phyloP scores from a whole-genome alignment of 345 rosid genomes.

The Zanthoxylum bungeanum region DNA sequence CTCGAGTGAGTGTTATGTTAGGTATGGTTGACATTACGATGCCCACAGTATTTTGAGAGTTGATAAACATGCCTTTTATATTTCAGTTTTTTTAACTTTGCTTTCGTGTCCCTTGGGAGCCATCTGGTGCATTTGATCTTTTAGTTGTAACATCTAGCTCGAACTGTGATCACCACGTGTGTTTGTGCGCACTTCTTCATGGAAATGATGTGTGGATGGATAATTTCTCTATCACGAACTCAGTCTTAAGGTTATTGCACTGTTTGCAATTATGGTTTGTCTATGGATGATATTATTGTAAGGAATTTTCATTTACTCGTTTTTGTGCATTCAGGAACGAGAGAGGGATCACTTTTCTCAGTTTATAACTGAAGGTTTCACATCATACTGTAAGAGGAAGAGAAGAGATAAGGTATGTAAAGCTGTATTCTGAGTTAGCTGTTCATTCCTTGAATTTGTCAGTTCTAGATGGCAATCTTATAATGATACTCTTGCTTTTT shows the following conservation, averaged over 20 bases:
- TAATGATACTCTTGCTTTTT: not conserved
- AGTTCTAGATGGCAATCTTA: not conserved
- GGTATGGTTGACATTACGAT: not conserved
- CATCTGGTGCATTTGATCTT: not conserved
- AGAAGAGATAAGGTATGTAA: slow-evolving; percentile 86
- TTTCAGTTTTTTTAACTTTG: not conserved
- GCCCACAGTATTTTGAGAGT: not conserved
- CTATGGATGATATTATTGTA: not conserved
- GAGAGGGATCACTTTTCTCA: slow-evolving; percentile 99
- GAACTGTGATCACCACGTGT: not conserved
- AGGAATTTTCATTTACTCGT: not conserved
- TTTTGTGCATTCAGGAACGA: slow-evolving; percentile 53
- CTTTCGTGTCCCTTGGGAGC: not conserved
- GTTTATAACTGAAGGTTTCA: slow-evolving; percentile 91
- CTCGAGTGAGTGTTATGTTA: not conserved
- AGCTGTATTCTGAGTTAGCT: not conserved
- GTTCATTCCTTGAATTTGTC: not conserved
- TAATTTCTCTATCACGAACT: not conserved
- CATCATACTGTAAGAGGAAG: slow-evolving; percentile 92
- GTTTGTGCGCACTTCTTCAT: too few species aligned
- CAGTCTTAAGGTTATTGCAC: not conserved
- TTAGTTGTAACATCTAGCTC: not conserved
- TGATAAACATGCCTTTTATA: not conserved
- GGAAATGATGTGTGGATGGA: not conserved
- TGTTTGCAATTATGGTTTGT: not conserved